Percentiles rank a stretch among this genome's conserved stretches.
phyloP scores from a whole-genome alignment of 2,329 filamentous ascomycete genomes.

The Coccinonectria pachysandricola region DNA sequence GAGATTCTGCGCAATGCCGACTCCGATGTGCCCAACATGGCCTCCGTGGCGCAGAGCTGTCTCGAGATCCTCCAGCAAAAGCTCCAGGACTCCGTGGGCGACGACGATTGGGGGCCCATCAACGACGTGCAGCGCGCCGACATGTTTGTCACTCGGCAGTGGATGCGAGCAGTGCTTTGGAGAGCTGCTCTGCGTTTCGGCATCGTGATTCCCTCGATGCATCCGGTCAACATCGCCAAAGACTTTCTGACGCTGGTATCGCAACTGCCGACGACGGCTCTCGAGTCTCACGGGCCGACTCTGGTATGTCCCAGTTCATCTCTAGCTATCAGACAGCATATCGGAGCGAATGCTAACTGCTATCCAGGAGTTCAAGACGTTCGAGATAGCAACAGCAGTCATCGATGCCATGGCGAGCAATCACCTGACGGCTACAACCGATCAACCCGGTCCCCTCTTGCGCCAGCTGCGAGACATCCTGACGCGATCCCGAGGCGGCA shows the following conservation, averaged over 20 bases:
- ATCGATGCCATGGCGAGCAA: conserved; percentile 27
- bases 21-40: conserved; percentile 21
- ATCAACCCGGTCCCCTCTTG: conserved; percentile 26
- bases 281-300: conserved; percentile 39
- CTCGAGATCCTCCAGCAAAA: conserved; percentile 32
- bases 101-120: conserved; percentile 25
- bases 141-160: conserved; percentile 38
- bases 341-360: no score
- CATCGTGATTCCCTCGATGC: conserved; percentile 19
- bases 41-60: conserved; percentile 20
- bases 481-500: conserved; percentile 32
- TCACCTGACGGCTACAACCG: conserved; percentile 8
- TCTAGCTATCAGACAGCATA: no score
- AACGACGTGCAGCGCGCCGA: conserved; percentile 40
- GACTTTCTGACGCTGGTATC: conserved; percentile 34
- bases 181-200: conserved; percentile 27
- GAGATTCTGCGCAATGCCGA: conserved; percentile 32
- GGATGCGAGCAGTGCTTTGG: conserved; percentile 41
- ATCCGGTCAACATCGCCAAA: conserved; percentile 34
- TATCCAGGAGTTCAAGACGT: conserved; percentile 36
- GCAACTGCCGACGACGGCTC: conserved; percentile 32
- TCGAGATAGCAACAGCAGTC: conserved; percentile 35
- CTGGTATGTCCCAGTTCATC: conserved; percentile 27
- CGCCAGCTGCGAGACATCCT: conserved; percentile 28
- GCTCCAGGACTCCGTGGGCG: conserved; percentile 29